These are phyloP conservation scores for Stereum hirsutum DNA, from an alignment of 1,284 basidiomycete species.

Conservation along the genomic window DNA sequence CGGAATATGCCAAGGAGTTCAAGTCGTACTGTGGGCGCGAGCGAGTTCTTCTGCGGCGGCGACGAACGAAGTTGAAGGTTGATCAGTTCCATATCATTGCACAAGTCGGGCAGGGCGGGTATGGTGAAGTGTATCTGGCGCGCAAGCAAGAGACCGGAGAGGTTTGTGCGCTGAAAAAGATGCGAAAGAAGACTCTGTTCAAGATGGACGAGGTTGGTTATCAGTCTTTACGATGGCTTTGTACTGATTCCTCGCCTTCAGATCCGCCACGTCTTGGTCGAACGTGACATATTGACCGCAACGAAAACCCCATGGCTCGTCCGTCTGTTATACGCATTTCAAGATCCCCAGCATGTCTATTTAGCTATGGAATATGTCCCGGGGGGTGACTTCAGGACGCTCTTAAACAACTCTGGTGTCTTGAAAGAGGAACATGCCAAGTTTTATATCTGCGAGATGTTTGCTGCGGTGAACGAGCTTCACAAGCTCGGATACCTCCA, in stretches of 20 bases:
- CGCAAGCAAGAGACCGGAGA: conserved; percentile 89
- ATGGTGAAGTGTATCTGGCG: conserved; percentile 92
- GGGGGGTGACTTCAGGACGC: conserved; percentile 90
- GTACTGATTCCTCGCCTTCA: conserved; percentile 20
- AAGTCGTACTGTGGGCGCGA: conserved; percentile 89
- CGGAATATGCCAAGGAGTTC: conserved; percentile 74
- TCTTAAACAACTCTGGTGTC: conserved; percentile 93
- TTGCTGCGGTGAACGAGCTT: conserved; percentile 81
- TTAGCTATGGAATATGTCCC: conserved; percentile 99
- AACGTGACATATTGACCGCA: conserved; percentile 91
- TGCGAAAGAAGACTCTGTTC: conserved; percentile 85
- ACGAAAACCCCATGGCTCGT: conserved; percentile 97
- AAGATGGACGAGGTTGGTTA: conserved; percentile 90
- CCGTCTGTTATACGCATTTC: conserved; percentile 87
- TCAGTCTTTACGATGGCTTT: conserved; percentile 1
- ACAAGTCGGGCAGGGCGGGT: conserved; percentile 94
- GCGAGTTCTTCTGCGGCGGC: conserved; percentile 81
- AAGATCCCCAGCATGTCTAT: conserved; percentile 83
- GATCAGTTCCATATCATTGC: conserved; percentile 95
- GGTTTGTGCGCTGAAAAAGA: conserved; percentile 93
- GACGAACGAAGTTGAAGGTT: conserved; percentile 79
- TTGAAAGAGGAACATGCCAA: conserved; percentile 92
- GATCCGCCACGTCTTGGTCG: conserved; percentile 93
- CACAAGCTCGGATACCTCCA: conserved; percentile 97
- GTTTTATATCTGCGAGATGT: conserved; percentile 97